These are phyloP conservation scores for Carpinus viminea DNA, from an alignment of 306 rosid genomes.

Conservation along the genomic window DNA sequence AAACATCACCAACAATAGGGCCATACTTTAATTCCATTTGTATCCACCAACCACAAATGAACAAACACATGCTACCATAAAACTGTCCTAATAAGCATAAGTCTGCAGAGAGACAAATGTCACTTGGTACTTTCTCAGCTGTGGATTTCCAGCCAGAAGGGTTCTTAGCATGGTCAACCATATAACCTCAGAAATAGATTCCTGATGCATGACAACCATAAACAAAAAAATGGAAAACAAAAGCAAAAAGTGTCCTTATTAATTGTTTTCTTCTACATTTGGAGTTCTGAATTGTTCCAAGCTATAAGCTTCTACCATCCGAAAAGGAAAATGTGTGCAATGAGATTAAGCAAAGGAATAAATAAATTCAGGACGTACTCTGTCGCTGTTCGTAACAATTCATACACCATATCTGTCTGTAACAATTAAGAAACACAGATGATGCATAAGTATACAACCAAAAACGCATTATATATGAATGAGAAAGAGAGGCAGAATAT, in stretches of 20 bases:
- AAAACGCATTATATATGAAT: background rate
- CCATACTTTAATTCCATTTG: background rate
- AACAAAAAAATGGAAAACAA: no score
- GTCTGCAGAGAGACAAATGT: no score
- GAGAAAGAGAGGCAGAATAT: slow-evolving; percentile 11
- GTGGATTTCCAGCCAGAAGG: no score
- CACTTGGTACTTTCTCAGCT: no score
- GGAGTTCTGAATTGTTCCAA: background rate
- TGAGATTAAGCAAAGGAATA: slow-evolving; percentile 5
- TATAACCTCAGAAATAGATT: no score
- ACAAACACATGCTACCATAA: background rate
- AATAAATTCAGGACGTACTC: slow-evolving; percentile 61
- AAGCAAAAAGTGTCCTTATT: background rate
- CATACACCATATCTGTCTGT: slow-evolving; percentile 98
- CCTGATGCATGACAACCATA: no score
- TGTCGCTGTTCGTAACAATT: slow-evolving; percentile 89
- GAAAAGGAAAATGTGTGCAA: background rate
- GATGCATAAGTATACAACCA: slow-evolving; percentile 22
- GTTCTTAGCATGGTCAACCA: no score
- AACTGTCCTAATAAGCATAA: background rate
- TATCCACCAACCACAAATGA: background rate
- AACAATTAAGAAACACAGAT: slow-evolving; percentile 32
- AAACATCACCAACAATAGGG: slow-evolving; percentile 1
- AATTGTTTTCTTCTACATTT: slow-evolving; percentile 16
- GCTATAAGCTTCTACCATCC: slow-evolving; percentile 18